phyloP scores from a whole-genome alignment of 2,329 filamentous ascomycete genomes.

The Neurospora sp. region DNA sequence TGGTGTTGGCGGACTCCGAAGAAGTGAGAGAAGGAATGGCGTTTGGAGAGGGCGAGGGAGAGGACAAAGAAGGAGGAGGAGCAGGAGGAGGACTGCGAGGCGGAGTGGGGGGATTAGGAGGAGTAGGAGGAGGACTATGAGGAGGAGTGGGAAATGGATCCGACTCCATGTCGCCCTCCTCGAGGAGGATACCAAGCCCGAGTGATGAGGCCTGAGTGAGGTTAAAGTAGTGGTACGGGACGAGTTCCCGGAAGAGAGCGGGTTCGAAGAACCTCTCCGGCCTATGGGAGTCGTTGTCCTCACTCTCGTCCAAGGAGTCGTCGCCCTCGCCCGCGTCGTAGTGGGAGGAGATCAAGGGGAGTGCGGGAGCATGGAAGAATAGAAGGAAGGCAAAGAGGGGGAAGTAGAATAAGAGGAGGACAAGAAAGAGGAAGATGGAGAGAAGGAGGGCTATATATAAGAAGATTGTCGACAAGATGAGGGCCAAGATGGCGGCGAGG shows the following conservation, averaged over 20 bases:
- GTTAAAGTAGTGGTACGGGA: neutral
- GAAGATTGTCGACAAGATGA: neutral
- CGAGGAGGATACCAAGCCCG: neutral
- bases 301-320: neutral
- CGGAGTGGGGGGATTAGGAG: neutral
- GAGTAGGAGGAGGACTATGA: neutral
- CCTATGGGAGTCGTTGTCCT: no score
- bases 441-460: no score
- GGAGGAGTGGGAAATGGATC: neutral
- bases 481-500: neutral
- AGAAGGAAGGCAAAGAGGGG: neutral
- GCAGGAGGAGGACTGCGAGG: neutral
- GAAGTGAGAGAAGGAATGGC: neutral
- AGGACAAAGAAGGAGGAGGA: no score
- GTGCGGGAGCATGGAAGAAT: neutral
- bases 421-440: neutral
- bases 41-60: neutral
- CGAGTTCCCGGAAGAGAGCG: neutral
- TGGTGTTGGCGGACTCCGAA: neutral
- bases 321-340: neutral
- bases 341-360: neutral
- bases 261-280: neutral
- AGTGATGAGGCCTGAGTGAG: neutral
- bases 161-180: neutral
- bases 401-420: neutral